phyloP scores from a whole-genome alignment of 208 protist species.

The Leishmania turanica region DNA sequence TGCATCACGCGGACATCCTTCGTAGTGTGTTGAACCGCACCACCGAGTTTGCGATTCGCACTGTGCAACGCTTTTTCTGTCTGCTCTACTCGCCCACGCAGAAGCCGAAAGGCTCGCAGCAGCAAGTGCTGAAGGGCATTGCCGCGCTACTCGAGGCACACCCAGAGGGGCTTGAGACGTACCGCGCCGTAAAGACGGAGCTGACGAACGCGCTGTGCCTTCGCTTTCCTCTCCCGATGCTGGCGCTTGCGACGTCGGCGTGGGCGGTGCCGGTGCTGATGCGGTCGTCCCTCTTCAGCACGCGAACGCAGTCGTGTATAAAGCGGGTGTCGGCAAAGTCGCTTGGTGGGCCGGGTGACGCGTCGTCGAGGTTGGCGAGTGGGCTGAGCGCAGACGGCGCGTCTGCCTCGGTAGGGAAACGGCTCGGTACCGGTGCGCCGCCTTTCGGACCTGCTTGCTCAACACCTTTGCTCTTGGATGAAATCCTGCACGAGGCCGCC shows the following conservation, averaged over 20 bases:
- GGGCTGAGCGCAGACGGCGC: background rate
- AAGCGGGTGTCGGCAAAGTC: background rate
- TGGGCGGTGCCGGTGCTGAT: constrained; percentile 30
- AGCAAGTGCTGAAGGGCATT: constrained; percentile 32
- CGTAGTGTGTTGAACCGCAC: constrained; percentile 59
- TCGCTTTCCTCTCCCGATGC: constrained; percentile 39
- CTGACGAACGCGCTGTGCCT: constrained; percentile 49
- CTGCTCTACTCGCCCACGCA: constrained; percentile 34
- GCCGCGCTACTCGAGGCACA: constrained; percentile 40
- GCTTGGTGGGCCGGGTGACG: background rate
- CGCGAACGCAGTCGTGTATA: background rate
- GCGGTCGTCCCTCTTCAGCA: constrained; percentile 3
- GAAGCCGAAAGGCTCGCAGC: constrained; percentile 18
- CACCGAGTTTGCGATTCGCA: constrained; percentile 69
- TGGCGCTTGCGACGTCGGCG: constrained; percentile 17
- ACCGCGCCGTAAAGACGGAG: constrained; percentile 46
- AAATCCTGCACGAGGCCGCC: constrained; percentile 23
- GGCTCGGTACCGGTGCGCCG: background rate
- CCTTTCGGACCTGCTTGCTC: background rate
- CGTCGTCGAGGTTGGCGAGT: background rate
- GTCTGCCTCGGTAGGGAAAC: background rate
- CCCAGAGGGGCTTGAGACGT: constrained; percentile 45
- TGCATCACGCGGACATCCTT: constrained; percentile 63
- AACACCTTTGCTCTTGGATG: background rate
- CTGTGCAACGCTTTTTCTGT: constrained; percentile 64